phyloP scores from a whole-genome alignment of 306 rosid genomes.

The Crotalaria pallida region DNA sequence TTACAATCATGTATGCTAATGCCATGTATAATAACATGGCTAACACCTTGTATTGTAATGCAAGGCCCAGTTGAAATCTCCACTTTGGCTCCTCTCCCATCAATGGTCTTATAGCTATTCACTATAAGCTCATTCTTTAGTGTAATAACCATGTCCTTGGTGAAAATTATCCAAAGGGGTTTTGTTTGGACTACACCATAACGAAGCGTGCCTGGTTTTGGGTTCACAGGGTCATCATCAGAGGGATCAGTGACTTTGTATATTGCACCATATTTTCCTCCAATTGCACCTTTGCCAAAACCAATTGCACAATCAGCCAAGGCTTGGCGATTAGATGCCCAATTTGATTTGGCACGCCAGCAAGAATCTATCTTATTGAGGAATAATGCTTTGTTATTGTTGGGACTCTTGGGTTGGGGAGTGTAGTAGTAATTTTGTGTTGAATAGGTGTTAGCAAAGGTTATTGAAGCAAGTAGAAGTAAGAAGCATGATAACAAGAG shows the following conservation, averaged over 20 bases:
- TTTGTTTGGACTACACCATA: slow-evolving; percentile 65
- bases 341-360: slow-evolving; percentile 48
- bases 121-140: slow-evolving; percentile 70
- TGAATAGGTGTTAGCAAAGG: slow-evolving; percentile 24
- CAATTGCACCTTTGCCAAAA: slow-evolving; percentile 62
- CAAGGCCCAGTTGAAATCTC: slow-evolving; percentile 79
- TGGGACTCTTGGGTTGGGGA: neutral
- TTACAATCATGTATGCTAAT: slow-evolving; percentile 80
- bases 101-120: slow-evolving; percentile 76
- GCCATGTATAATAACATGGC: slow-evolving; percentile 79
- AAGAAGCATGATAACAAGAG: slow-evolving; percentile 36
- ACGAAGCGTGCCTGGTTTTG: slow-evolving; percentile 69
- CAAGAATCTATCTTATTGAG: slow-evolving; percentile 71
- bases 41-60: slow-evolving; percentile 68
- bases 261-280: slow-evolving; percentile 60
- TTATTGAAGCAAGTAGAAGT: slow-evolving; percentile 27
- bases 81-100: slow-evolving; percentile 80
- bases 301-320: slow-evolving; percentile 73
- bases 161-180: slow-evolving; percentile 73
- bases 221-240: slow-evolving; percentile 63
- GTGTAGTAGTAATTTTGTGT: slow-evolving; percentile 2
- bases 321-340: slow-evolving; percentile 58
- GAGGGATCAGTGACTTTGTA: slow-evolving; percentile 51
- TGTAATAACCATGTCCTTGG: slow-evolving; percentile 46
- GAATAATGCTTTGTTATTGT: slow-evolving; percentile 2